phyloP scores from a whole-genome alignment of 2,329 filamentous ascomycete genomes.

The Aspergillus proliferans region DNA sequence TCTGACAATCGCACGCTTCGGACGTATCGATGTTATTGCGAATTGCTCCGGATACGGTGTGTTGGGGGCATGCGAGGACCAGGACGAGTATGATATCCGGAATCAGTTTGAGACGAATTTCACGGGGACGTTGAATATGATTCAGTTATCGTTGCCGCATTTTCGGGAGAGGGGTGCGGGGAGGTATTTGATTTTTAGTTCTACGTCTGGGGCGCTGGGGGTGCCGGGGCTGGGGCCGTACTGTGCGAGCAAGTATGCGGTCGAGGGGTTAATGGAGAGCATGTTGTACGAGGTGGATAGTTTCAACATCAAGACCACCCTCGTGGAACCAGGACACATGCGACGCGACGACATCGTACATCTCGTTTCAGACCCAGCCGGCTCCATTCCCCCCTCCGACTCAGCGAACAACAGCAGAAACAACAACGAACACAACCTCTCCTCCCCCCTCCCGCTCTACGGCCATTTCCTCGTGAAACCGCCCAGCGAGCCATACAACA shows the following conservation, averaged over 20 bases:
- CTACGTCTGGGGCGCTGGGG: conserved; percentile 83
- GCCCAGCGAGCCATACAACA: conserved; percentile 72
- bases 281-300: conserved; percentile 92
- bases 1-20: conserved; percentile 66
- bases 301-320: conserved; percentile 88
- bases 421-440: conserved; percentile 24
- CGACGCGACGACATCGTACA: conserved; percentile 64
- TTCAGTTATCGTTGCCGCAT: conserved; percentile 80
- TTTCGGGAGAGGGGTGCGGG: conserved; percentile 71
- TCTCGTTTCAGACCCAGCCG: conserved; percentile 23
- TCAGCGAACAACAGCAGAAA: conserved; percentile 1
- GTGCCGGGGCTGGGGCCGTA: conserved; percentile 90
- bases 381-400: conserved; percentile 1
- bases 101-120: conserved; percentile 98
- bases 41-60: conserved; percentile 96
- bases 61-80: conserved; percentile 92
- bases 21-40: conserved; percentile 77
- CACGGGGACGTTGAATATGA: conserved; percentile 88
- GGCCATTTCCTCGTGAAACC: conserved; percentile 89
- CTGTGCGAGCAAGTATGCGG: conserved; percentile 94
- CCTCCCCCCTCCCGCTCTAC: conserved; percentile 65
- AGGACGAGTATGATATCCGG: conserved; percentile 88
- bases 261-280: conserved; percentile 90
- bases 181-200: conserved; percentile 90
- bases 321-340: conserved; percentile 87